phyloP scores from a whole-genome alignment of 116 monocot genomes.

The Cymodocea nodosa region DNA sequence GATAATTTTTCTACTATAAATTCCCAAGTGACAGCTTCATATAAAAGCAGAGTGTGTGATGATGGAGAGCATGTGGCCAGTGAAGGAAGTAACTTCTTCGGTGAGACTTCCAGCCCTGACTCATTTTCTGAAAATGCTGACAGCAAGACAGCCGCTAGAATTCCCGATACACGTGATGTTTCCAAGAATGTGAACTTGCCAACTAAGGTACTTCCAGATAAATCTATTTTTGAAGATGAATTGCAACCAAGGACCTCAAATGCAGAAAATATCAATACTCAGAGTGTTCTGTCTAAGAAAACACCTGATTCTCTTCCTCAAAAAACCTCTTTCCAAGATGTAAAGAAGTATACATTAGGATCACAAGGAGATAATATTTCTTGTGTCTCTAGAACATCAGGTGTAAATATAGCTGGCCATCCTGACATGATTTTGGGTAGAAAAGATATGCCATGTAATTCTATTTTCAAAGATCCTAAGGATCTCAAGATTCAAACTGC shows the following conservation, averaged over 20 bases:
- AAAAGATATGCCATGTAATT: conserved; percentile 14
- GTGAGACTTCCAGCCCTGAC: conserved; percentile 39
- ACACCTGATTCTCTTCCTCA: conserved; percentile 5
- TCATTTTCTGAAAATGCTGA: conserved; percentile 46
- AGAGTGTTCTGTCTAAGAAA: background rate
- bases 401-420: conserved; percentile 14
- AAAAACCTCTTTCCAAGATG: conserved; percentile 8
- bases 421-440: conserved; percentile 5
- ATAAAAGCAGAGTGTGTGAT: conserved; percentile 29
- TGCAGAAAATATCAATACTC: background rate
- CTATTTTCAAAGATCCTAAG: conserved; percentile 9
- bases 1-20: conserved; percentile 27
- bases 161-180: conserved; percentile 19
- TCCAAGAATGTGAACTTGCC: conserved; percentile 45
- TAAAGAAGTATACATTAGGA: conserved; percentile 15
- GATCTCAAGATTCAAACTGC: background rate
- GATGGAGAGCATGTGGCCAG: conserved; percentile 20
- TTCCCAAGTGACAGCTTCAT: conserved; percentile 11
- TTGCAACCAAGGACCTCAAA: background rate
- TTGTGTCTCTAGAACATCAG: conserved; percentile 23
- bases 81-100: conserved; percentile 47
- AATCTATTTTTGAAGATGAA: conserved; percentile 11
- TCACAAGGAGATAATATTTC: conserved; percentile 38
- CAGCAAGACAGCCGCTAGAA: conserved; percentile 29
- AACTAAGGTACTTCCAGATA: conserved; percentile 13